Conservation (phyloP, 495 filamentous ascomycete genomes). For the Jackrogersella multiformis region DNA sequence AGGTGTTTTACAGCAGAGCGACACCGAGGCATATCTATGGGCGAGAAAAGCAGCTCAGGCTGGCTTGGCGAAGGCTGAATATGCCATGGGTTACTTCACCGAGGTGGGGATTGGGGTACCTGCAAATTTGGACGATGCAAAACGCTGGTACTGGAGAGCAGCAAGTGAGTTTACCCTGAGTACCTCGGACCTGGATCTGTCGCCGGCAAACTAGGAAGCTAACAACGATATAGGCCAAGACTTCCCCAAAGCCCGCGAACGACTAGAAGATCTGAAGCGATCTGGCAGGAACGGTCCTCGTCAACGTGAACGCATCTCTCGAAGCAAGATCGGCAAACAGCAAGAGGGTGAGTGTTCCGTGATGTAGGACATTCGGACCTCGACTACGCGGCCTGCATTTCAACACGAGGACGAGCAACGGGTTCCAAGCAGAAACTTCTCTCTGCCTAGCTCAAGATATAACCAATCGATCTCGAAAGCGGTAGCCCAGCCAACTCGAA, state of each 20-base stretch:
- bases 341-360: conserved; percentile 85
- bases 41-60: conserved; percentile 89
- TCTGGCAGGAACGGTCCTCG: conserved; percentile 73
- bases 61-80: conserved; percentile 89
- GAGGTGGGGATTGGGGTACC: conserved; percentile 93
- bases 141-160: conserved; percentile 97
- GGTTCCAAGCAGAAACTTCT: background rate
- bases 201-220: conserved; percentile 9
- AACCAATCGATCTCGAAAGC: background rate
- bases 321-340: conserved; percentile 82
- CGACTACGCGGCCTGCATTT: conserved; percentile 11
- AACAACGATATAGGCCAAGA: conserved; percentile 75
- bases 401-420: background rate
- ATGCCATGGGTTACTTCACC: conserved; percentile 97
- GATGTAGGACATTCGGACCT: conserved; percentile 65
- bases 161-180: conserved; percentile 76
- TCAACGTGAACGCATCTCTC: conserved; percentile 80
- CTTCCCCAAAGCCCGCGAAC: conserved; percentile 89
- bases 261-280: conserved; percentile 89
- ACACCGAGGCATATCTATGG: conserved; percentile 97
- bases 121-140: conserved; percentile 90
- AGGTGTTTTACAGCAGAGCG: conserved; percentile 87
- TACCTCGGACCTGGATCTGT: background rate
- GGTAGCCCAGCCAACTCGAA: background rate
- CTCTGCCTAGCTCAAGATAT: background rate